Percentiles rank a stretch among this genome's conserved stretches.
These are phyloP conservation scores for Cladophialophora exuberans DNA, from an alignment of 2,329 filamentous ascomycete genomes.

Conservation along the genomic window DNA sequence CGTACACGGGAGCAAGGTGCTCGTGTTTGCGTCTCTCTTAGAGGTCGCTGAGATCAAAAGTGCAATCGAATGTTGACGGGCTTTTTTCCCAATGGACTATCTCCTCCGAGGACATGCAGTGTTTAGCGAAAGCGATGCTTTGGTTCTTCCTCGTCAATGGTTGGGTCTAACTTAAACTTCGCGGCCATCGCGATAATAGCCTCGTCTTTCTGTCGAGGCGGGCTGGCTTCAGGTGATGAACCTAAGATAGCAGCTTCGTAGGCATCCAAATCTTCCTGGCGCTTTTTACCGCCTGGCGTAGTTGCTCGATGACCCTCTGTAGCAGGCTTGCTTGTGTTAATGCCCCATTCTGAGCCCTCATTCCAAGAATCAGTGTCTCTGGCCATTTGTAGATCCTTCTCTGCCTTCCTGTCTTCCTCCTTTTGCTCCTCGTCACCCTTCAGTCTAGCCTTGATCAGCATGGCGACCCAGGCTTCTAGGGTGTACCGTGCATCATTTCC, in stretches of 20 bases:
- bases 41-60: no score
- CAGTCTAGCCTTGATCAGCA: constrained; percentile 50
- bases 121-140: neutral
- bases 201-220: constrained; percentile 8
- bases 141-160: constrained; percentile 13
- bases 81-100: no score
- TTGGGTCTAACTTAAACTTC: constrained; percentile 17
- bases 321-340: neutral
- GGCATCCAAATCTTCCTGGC: constrained; percentile 13
- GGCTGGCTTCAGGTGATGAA: constrained; percentile 13
- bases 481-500: constrained; percentile 85
- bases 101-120: neutral
- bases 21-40: no score
- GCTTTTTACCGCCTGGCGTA: neutral
- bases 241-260: constrained; percentile 21
- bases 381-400: neutral
- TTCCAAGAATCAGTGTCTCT: neutral
- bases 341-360: neutral
- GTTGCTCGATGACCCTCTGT: neutral
- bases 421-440: constrained; percentile 29
- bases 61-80: no score
- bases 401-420: neutral
- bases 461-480: constrained; percentile 70
- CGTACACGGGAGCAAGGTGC: no score
- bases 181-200: constrained; percentile 6